These are phyloP conservation scores for Hypoxylon sp. DNA, from an alignment of 2,329 filamentous ascomycete genomes.

Conservation along the genomic window DNA sequence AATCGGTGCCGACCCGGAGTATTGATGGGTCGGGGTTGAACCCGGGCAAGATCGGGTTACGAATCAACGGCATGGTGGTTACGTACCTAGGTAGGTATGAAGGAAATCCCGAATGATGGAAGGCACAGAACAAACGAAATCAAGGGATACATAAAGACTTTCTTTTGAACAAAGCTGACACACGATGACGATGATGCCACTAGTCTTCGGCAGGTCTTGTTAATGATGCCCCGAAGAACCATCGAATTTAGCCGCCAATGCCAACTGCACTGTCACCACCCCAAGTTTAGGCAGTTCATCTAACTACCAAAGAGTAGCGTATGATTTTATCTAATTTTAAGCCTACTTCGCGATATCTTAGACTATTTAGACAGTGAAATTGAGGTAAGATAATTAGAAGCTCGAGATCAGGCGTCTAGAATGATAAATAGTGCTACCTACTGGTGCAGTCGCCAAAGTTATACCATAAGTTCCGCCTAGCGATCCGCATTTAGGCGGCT, in stretches of 20 bases:
- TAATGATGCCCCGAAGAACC: constrained; percentile 37
- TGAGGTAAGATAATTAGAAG: not conserved
- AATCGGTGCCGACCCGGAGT: constrained; percentile 65
- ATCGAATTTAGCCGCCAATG: constrained; percentile 37
- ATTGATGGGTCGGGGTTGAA: constrained; percentile 71
- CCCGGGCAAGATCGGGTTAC: constrained; percentile 70
- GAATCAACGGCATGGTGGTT: constrained; percentile 61
- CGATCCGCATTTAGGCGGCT: too few species aligned
- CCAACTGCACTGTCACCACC: constrained; percentile 6
- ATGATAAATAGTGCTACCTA: too few species aligned
- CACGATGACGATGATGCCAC: not conserved
- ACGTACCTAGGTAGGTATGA: too few species aligned
- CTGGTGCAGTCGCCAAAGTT: too few species aligned
- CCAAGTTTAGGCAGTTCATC: constrained; percentile 28
- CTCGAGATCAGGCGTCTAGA: too few species aligned
- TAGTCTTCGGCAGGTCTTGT: constrained; percentile 23
- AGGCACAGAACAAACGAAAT: not conserved
- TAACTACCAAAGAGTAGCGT: not conserved
- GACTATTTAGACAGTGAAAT: not conserved
- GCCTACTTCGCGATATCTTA: too few species aligned
- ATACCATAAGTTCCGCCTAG: too few species aligned
- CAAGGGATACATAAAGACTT: not conserved
- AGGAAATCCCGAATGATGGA: not conserved
- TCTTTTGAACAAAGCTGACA: not conserved
- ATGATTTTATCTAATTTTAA: too few species aligned